Evolutionary conservation across 2,329 filamentous ascomycete genomes (phyloP).

Genomic region (Venturia oleaginea): DNA sequence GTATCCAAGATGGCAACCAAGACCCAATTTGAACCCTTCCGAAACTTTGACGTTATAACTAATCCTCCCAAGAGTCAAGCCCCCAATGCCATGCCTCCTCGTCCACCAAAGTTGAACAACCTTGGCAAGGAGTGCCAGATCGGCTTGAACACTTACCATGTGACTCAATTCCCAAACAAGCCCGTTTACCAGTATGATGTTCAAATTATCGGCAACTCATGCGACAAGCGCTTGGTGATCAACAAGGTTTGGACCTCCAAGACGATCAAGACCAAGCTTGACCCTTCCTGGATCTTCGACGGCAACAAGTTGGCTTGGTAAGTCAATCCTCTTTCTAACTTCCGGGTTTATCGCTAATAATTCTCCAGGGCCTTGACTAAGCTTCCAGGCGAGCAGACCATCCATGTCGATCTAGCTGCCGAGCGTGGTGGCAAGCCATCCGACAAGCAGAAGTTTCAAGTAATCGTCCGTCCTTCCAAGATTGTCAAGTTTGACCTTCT

Average conservation of each 20-base stretch:
- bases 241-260: slow-evolving; percentile 68
- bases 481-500: slow-evolving; percentile 59
- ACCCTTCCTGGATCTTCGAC: slow-evolving; percentile 63
- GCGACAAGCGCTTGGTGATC: slow-evolving; percentile 56
- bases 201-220: slow-evolving; percentile 40
- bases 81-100: slow-evolving; percentile 1
- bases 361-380: slow-evolving; percentile 21
- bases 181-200: slow-evolving; percentile 15
- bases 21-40: background rate
- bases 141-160: slow-evolving; percentile 12
- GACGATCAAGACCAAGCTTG: slow-evolving; percentile 47
- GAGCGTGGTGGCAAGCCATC: slow-evolving; percentile 43
- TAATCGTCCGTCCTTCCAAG: slow-evolving; percentile 58
- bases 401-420: slow-evolving; percentile 63
- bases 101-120: slow-evolving; percentile 10
- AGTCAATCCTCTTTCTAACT: slow-evolving; percentile 20
- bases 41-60: slow-evolving; percentile 1
- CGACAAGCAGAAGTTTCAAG: slow-evolving; percentile 22
- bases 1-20: background rate
- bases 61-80: background rate
- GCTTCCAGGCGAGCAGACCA: slow-evolving; percentile 24
- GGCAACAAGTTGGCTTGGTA: slow-evolving; percentile 82
- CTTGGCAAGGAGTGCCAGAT: slow-evolving; percentile 11
- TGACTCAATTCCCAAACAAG: slow-evolving; percentile 10
- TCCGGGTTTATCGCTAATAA: background rate